Percentiles rank a stretch among this genome's conserved stretches.
Evolutionary conservation across 2,329 filamentous ascomycete genomes (phyloP).

Genomic region (Beauveria sp.): DNA sequence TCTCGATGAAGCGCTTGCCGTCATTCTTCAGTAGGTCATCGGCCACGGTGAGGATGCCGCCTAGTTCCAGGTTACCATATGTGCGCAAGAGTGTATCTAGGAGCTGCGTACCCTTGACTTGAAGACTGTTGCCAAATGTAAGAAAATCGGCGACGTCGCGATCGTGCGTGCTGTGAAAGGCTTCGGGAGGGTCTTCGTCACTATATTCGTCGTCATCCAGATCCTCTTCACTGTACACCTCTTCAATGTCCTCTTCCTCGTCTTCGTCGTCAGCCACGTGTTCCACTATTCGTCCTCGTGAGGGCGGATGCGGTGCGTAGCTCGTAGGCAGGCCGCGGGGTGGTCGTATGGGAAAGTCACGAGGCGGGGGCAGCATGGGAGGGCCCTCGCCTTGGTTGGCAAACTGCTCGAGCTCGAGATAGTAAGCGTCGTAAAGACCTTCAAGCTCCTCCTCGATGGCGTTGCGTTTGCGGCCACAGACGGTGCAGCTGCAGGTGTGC

Average conservation of each 20-base stretch:
- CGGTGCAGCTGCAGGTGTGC: constrained; percentile 95
- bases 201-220: constrained; percentile 53
- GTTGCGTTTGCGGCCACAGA: constrained; percentile 90
- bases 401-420: constrained; percentile 95
- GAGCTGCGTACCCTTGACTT: constrained; percentile 68
- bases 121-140: constrained; percentile 94
- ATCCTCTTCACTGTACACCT: constrained; percentile 42
- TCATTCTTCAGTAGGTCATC: constrained; percentile 98
- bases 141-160: constrained; percentile 79
- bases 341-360: constrained; percentile 54
- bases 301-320: constrained; percentile 60
- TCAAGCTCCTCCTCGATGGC: constrained; percentile 98
- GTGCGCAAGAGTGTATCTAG: constrained; percentile 35
- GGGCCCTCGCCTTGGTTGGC: constrained; percentile 72
- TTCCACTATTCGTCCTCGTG: constrained; percentile 66
- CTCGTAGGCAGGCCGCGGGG: constrained; percentile 50
- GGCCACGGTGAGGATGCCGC: constrained; percentile 96
- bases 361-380: constrained; percentile 42
- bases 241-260: constrained; percentile 46
- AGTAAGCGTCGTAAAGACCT: constrained; percentile 96
- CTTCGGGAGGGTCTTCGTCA: constrained; percentile 60
- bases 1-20: constrained; percentile 98
- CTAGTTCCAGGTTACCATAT: constrained; percentile 51
- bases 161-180: constrained; percentile 57
- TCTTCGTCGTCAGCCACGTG: constrained; percentile 50